phyloP scores from a whole-genome alignment of 1,284 basidiomycete species.

The Cutaneotrichosporon sp. region DNA sequence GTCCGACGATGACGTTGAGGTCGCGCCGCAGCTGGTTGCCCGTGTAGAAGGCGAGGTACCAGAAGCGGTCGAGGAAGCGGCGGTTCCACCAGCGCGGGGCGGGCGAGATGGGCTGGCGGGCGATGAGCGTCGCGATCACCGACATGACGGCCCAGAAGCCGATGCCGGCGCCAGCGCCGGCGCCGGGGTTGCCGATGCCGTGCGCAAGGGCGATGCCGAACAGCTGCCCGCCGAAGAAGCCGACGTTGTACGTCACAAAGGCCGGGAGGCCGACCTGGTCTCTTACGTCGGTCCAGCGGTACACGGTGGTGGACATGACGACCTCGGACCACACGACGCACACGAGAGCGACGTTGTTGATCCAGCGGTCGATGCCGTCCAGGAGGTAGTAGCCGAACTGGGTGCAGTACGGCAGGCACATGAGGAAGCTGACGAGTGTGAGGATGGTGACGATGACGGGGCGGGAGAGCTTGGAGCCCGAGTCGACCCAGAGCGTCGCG shows the following conservation, averaged over 20 bases:
- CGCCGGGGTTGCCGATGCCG: conserved; percentile 20
- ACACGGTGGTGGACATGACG: conserved; percentile 24
- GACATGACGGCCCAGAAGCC: conserved; percentile 20
- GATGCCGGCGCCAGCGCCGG: conserved; percentile 27
- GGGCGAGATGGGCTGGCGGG: conserved; percentile 10
- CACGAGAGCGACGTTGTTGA: conserved; percentile 31
- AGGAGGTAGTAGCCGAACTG: conserved; percentile 33
- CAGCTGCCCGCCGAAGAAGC: conserved; percentile 25
- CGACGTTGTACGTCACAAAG: conserved; percentile 25
- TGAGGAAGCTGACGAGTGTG: conserved; percentile 27
- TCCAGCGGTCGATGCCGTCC: conserved; percentile 31
- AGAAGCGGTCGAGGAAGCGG: conserved; percentile 20
- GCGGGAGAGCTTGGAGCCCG: conserved; percentile 25
- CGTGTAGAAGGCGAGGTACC: conserved; percentile 34
- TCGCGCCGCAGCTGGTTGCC: conserved; percentile 33
- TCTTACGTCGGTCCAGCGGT: conserved; percentile 27
- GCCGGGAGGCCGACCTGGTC: conserved; percentile 21
- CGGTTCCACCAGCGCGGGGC: conserved; percentile 8
- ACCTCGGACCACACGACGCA: conserved; percentile 31
- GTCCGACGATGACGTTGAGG: conserved; percentile 29
- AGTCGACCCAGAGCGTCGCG: conserved; percentile 27
- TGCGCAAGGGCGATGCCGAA: conserved; percentile 28
- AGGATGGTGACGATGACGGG: conserved; percentile 26
- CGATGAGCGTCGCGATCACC: conserved; percentile 18
- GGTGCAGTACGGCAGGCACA: conserved; percentile 34